Percentiles rank a stretch among this genome's conserved stretches.
These are phyloP conservation scores for Panus rudis DNA, from an alignment of 768 basidiomycete genomes.

Conservation along the genomic window DNA sequence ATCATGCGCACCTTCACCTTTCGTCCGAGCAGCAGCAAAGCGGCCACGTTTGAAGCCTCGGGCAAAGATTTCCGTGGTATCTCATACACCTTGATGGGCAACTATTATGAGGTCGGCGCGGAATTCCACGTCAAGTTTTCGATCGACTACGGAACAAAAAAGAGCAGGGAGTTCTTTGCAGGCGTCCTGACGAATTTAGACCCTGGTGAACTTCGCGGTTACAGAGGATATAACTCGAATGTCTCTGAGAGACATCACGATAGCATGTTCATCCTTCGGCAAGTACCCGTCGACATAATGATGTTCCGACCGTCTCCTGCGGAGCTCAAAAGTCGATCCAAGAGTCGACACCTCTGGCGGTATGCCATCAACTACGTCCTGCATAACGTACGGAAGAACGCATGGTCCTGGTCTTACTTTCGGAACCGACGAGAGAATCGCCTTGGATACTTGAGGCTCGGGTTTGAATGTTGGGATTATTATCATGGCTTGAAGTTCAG, in stretches of 20 bases:
- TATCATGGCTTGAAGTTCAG: slow-evolving; percentile 8
- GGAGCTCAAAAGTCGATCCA: slow-evolving; percentile 19
- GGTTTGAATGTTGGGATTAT: slow-evolving; percentile 16
- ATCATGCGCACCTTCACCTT: slow-evolving; percentile 9
- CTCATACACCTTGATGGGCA: not conserved
- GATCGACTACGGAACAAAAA: slow-evolving; percentile 17
- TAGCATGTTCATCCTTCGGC: slow-evolving; percentile 23
- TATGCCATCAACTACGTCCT: slow-evolving; percentile 23
- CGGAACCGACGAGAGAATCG: slow-evolving; percentile 22
- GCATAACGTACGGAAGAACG: slow-evolving; percentile 16
- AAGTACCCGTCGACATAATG: slow-evolving; percentile 20
- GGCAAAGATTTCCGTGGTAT: not conserved
- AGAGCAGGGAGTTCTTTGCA: slow-evolving; percentile 16
- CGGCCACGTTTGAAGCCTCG: slow-evolving; percentile 2
- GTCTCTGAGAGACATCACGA: slow-evolving; percentile 9
- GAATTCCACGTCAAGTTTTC: slow-evolving; percentile 11
- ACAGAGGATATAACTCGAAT: slow-evolving; percentile 20
- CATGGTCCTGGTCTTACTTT: slow-evolving; percentile 27
- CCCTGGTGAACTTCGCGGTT: slow-evolving; percentile 17
- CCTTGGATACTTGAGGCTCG: slow-evolving; percentile 23
- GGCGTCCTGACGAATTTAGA: slow-evolving; percentile 17
- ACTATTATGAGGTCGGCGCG: not conserved
- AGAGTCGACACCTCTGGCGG: slow-evolving; percentile 24
- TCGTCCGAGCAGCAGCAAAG: not conserved
- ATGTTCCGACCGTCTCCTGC: slow-evolving; percentile 22